Conservation (phyloP, 345 rosid species). For the Eucalyptus polyanthemos region DNA sequence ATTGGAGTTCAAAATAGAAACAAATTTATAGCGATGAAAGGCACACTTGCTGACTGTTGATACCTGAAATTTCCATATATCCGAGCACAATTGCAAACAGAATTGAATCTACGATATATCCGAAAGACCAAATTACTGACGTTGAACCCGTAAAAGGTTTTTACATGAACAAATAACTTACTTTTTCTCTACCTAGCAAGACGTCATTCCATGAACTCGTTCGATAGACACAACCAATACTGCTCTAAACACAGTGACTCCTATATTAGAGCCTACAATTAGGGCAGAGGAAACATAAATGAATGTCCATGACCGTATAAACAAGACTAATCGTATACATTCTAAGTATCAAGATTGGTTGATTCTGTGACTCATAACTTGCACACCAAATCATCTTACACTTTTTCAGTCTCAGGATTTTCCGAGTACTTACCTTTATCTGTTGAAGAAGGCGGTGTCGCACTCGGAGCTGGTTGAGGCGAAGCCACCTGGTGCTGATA, state of each 20-base stretch:
- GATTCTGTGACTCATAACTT: background rate
- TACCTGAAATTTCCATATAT: background rate
- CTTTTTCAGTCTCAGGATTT: background rate
- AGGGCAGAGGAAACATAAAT: background rate
- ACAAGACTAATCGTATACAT: background rate
- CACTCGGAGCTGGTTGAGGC: background rate
- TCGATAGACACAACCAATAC: background rate
- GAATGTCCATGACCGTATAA: background rate
- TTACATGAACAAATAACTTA: background rate
- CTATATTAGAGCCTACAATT: background rate
- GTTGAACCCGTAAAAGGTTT: background rate
- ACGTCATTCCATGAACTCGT: background rate
- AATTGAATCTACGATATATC: background rate
- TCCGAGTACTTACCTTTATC: constrained; percentile 1
- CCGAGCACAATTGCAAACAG: background rate
- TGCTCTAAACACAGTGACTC: background rate
- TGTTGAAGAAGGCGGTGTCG: background rate
- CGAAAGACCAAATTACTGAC: background rate
- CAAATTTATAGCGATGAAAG: background rate
- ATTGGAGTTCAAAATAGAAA: background rate
- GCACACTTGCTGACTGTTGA: background rate
- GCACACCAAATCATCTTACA: background rate
- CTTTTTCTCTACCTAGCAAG: background rate
- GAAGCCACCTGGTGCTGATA: background rate
- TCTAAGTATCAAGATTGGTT: background rate